phyloP scores from a whole-genome alignment of 495 filamentous ascomycete species.

The Aspergillus asperescens region DNA sequence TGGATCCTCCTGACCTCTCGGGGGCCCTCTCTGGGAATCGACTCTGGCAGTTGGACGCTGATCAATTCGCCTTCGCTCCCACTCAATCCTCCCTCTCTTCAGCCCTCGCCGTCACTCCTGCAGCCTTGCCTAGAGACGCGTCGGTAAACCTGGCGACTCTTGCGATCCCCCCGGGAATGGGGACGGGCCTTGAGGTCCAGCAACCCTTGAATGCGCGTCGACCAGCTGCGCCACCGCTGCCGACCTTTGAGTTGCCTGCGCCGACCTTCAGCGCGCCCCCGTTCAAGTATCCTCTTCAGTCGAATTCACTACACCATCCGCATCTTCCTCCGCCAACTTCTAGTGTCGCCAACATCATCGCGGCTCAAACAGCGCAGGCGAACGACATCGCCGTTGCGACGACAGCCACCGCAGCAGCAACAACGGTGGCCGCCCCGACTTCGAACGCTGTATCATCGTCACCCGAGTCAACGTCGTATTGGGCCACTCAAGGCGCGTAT shows the following conservation, averaged over 20 bases:
- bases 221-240: slow-evolving; percentile 55
- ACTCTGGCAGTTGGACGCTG: slow-evolving; percentile 35
- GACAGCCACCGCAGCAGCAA: slow-evolving; percentile 20
- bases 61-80: slow-evolving; percentile 23
- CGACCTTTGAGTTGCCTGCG: slow-evolving; percentile 58
- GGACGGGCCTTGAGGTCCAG: slow-evolving; percentile 39
- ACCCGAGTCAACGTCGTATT: slow-evolving; percentile 41
- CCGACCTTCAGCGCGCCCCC: slow-evolving; percentile 34
- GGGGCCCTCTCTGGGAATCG: slow-evolving; percentile 39
- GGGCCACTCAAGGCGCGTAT: slow-evolving; percentile 51
- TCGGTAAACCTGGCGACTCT: slow-evolving; percentile 41
- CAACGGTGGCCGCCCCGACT: slow-evolving; percentile 35
- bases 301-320: slow-evolving; percentile 35
- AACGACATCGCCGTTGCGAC: slow-evolving; percentile 41
- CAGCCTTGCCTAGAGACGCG: slow-evolving; percentile 22
- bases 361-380: slow-evolving; percentile 58
- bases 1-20: slow-evolving; percentile 45
- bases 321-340: slow-evolving; percentile 44
- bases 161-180: slow-evolving; percentile 44
- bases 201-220: slow-evolving; percentile 53
- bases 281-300: slow-evolving; percentile 40
- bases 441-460: slow-evolving; percentile 32
- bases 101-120: slow-evolving; percentile 8
- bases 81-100: slow-evolving; percentile 11
- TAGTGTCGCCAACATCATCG: slow-evolving; percentile 57